Conservation (phyloP, 2,329 filamentous ascomycete species). For the Conoideocrella luteorostrata region DNA sequence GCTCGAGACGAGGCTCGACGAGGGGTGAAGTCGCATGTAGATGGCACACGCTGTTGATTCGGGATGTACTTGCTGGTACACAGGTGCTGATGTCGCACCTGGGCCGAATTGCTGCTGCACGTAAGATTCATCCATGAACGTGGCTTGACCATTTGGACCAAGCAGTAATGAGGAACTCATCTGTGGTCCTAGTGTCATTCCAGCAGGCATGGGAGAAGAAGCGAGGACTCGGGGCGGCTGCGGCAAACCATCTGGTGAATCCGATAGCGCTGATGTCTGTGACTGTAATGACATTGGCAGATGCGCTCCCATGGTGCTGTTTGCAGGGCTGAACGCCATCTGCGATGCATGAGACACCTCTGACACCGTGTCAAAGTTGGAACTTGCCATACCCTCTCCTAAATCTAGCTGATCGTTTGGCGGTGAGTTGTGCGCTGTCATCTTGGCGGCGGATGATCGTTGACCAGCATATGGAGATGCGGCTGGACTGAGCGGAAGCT, state of each 20-base stretch:
- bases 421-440: conserved; percentile 13
- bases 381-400: conserved; percentile 14
- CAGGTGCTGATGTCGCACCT: conserved; percentile 16
- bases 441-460: conserved; percentile 3
- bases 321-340: conserved; percentile 17
- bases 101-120: conserved; percentile 22
- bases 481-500: conserved; percentile 5
- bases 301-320: conserved; percentile 14
- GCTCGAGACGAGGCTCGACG: conserved; percentile 46
- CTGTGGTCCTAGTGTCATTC: conserved; percentile 26
- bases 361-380: conserved; percentile 18
- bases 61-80: conserved; percentile 18
- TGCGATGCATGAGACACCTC: conserved; percentile 18
- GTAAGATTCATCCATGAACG: conserved; percentile 28
- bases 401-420: conserved; percentile 12
- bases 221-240: conserved; percentile 19
- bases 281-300: conserved; percentile 17
- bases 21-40: conserved; percentile 62
- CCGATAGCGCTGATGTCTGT: conserved; percentile 13
- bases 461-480: background rate
- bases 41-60: conserved; percentile 41
- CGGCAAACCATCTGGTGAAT: conserved; percentile 12
- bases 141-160: conserved; percentile 29
- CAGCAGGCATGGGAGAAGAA: conserved; percentile 15
- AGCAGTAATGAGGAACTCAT: conserved; percentile 34